Evolutionary conservation across 169 alveolate genomes (phyloP).

Genomic region (Toxoplasma gondii): DNA sequence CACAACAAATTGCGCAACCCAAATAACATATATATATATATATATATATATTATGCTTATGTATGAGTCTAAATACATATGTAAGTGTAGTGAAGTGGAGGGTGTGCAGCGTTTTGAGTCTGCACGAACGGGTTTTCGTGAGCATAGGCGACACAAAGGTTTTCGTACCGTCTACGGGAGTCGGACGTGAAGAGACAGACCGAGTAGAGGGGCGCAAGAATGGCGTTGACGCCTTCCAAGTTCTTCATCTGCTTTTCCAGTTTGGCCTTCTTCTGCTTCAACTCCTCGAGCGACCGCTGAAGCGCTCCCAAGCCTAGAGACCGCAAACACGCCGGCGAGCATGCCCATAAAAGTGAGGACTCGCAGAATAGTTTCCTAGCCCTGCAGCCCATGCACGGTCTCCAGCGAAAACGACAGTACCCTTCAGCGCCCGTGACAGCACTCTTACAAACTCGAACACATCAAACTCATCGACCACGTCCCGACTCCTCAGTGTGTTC

Average conservation of each 20-base stretch:
- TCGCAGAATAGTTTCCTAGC: neutral
- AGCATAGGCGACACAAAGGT: neutral
- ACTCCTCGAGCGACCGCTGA: neutral
- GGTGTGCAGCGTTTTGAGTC: neutral
- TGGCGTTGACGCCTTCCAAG: neutral
- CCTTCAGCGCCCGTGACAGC: neutral
- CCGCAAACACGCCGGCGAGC: neutral
- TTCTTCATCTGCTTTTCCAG: neutral
- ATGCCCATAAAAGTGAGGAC: neutral
- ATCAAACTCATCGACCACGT: too few species aligned
- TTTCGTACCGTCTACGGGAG: neutral
- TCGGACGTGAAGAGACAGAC: slow-evolving; percentile 34
- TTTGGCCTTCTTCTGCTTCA: neutral
- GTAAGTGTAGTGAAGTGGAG: neutral
- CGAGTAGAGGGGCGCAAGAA: neutral
- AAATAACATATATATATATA: too few species aligned
- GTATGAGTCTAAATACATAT: neutral
- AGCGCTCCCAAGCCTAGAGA: neutral
- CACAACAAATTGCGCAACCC: too few species aligned
- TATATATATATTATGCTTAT: too few species aligned
- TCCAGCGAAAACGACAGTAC: neutral
- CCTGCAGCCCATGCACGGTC: neutral
- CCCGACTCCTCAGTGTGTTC: too few species aligned
- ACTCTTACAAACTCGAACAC: neutral
- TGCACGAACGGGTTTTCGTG: neutral